Percentiles rank a stretch among this genome's conserved stretches.
Conservation (phyloP, 495 filamentous ascomycete species). For the Penicillium mononematosum region DNA sequence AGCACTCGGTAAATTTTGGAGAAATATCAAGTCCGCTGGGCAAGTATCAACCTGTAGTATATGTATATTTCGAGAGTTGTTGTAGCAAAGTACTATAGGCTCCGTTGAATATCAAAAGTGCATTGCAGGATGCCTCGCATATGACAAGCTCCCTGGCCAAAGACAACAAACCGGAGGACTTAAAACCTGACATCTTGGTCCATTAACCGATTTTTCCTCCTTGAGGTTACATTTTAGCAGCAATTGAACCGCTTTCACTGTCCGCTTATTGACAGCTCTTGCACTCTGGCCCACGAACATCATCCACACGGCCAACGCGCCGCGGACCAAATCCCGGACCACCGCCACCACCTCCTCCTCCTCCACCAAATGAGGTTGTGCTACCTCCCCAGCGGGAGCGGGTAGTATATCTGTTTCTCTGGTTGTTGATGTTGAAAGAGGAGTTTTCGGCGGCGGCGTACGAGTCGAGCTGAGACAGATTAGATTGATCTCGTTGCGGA, state of each 20-base stretch:
- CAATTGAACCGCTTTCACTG: not conserved
- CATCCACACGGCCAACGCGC: conserved; percentile 40
- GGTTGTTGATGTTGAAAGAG: conserved; percentile 54
- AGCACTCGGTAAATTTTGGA: not conserved
- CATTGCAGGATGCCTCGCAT: conserved; percentile 7
- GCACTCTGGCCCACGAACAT: conserved; percentile 45
- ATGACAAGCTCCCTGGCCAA: not conserved
- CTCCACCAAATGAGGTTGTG: conserved; percentile 22
- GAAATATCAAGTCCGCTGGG: not conserved
- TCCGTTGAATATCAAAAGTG: not conserved
- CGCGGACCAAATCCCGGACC: conserved; percentile 33
- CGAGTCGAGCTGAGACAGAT: conserved; percentile 54
- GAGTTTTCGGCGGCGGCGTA: conserved; percentile 64
- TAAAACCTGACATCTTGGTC: not conserved
- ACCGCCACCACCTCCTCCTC: conserved; percentile 30
- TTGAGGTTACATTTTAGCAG: not conserved
- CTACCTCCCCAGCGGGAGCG: conserved; percentile 29
- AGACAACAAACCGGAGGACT: not conserved
- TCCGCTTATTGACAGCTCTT: conserved; percentile 29
- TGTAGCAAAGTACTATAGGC: not conserved
- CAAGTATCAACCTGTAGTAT: not conserved
- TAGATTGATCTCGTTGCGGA: not conserved
- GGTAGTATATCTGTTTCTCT: conserved; percentile 22
- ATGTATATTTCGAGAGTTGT: not conserved
- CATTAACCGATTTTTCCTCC: not conserved